These are phyloP conservation scores for Leucocoprinus sp. DNA, from an alignment of 768 basidiomycete species.

Conservation along the genomic window DNA sequence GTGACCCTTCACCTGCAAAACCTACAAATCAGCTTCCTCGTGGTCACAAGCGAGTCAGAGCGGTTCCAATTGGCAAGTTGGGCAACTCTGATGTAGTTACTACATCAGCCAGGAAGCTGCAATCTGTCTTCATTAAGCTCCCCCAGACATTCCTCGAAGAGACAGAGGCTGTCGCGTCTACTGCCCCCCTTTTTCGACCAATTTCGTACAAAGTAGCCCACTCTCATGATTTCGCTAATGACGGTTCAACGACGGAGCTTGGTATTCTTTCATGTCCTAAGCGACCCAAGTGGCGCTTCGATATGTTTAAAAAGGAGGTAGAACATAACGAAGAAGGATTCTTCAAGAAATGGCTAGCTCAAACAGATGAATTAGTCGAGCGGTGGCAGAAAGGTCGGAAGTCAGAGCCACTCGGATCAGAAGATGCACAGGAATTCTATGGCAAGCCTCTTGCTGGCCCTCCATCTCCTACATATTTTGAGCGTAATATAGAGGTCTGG, in stretches of 20 bases:
- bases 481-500: conserved; percentile 92
- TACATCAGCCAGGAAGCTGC: conserved; percentile 43
- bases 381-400: conserved; percentile 35
- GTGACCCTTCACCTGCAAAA: conserved; percentile 43
- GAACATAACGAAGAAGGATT: conserved; percentile 84
- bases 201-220: conserved; percentile 34
- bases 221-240: conserved; percentile 21
- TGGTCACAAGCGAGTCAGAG: conserved; percentile 23
- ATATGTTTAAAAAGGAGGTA: conserved; percentile 82
- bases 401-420: conserved; percentile 8
- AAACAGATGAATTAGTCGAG: conserved; percentile 50
- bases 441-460: conserved; percentile 30
- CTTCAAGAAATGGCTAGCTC: conserved; percentile 70
- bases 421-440: conserved; percentile 10
- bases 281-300: conserved; percentile 81
- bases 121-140: conserved; percentile 64
- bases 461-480: conserved; percentile 70
- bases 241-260: conserved; percentile 12
- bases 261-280: conserved; percentile 42
- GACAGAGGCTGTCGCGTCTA: conserved; percentile 48
- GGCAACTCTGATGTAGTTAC: conserved; percentile 22
- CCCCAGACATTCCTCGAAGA: conserved; percentile 51
- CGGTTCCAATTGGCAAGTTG: conserved; percentile 19
- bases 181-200: conserved; percentile 47
- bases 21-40: conserved; percentile 22